Evolutionary conservation across 352 stramenopile genomes (phyloP), one percentile per base, ranked within the genome.

Genomic region (Pythium sp.): DNA sequence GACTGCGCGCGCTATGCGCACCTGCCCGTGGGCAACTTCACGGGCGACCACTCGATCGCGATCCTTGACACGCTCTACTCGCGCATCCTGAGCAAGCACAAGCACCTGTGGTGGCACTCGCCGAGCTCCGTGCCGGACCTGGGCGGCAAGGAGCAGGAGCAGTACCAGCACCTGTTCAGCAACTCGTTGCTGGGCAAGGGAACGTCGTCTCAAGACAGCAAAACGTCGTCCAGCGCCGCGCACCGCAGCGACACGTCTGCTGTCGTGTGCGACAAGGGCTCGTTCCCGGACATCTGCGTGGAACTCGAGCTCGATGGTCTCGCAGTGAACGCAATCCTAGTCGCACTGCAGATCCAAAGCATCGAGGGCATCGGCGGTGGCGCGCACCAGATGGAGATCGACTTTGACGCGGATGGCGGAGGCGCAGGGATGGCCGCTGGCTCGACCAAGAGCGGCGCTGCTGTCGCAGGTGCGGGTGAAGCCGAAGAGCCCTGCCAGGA

Each of bases 71-170:
- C 97, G 0, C 71, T 98, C 30, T 98, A 98, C 71, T 90, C 82
- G 12, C 86, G 97, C 24, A 85, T 97, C 26, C 79, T 99, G 55
- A 75, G 75, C 47, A 96, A 97, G 71, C 95, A 98, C 76, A 92
- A 98, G 65, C 94, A 98, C 69, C 34, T 99, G 20, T 95, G 97
- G 72, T 99, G 98, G 98, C 96, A 97, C 46, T 98, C 92, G 36
- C 76, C 85, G 8, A 84, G 87, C 18, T 91, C 91, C 12, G 66
- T 85, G 12, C 96, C 96, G 2, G 96, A 99, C 76, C 74, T 99
- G 15, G 96, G 96, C 53, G 84, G 87, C 0, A 78, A 81, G 24
- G 83, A 95, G 64, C 90, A 86, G 70, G 93, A 96, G 73, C 86
- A 98, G 58, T 93, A 97, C 65, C 87, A 91, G 26, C 73, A 85